These are phyloP conservation scores for Venturia carpophila DNA, from an alignment of 2,329 filamentous ascomycete species.

Conservation along the genomic window DNA sequence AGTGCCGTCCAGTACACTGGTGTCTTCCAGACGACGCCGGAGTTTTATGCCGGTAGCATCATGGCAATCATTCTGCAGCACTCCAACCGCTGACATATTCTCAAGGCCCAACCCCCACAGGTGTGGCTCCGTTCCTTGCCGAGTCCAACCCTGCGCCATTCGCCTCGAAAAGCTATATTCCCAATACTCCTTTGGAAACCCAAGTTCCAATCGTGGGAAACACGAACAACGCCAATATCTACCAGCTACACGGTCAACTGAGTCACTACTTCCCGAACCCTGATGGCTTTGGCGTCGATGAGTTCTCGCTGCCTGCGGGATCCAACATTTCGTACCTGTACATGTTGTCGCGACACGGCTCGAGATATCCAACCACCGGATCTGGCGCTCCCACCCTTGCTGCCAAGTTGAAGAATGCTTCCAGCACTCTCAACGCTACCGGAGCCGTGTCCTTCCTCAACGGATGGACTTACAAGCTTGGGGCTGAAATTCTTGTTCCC, in stretches of 20 bases:
- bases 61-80: background rate
- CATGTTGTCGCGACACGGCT: slow-evolving; percentile 66
- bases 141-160: slow-evolving; percentile 62
- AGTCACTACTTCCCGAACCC: slow-evolving; percentile 63
- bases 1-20: slow-evolving; percentile 12
- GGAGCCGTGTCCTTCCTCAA: slow-evolving; percentile 59
- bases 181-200: slow-evolving; percentile 64
- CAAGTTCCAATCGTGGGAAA: slow-evolving; percentile 57
- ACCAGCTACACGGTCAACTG: slow-evolving; percentile 61
- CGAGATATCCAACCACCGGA: slow-evolving; percentile 60
- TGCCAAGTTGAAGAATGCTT: slow-evolving; percentile 49
- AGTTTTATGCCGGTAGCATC: slow-evolving; percentile 8
- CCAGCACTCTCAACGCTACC: slow-evolving; percentile 47
- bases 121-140: slow-evolving; percentile 60
- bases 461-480: slow-evolving; percentile 60
- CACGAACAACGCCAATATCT: slow-evolving; percentile 55
- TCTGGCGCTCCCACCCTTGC: slow-evolving; percentile 50
- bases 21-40: slow-evolving; percentile 17
- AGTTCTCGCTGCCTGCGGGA: slow-evolving; percentile 59
- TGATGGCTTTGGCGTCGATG: slow-evolving; percentile 62
- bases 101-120: slow-evolving; percentile 60
- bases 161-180: slow-evolving; percentile 52
- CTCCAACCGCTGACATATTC: background rate
- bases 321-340: slow-evolving; percentile 62
- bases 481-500: slow-evolving; percentile 63